These are phyloP conservation scores for Neonothopanus nambi DNA, from an alignment of 1,284 basidiomycete species.

Conservation along the genomic window DNA sequence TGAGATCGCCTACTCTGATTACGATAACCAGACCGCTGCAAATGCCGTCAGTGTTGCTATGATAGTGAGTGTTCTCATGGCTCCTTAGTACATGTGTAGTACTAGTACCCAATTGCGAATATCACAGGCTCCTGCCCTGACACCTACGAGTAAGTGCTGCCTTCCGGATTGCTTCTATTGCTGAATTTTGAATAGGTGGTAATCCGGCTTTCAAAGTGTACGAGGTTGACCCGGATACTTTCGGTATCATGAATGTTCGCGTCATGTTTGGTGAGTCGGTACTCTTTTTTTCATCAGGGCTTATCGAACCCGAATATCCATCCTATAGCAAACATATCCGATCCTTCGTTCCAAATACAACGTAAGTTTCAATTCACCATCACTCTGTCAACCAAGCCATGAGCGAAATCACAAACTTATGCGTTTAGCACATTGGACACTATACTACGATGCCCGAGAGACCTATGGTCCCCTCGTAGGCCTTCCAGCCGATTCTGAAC, in stretches of 20 bases:
- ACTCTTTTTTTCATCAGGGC: neutral
- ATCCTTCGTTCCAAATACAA: slow-evolving; percentile 36
- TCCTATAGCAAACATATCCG: slow-evolving; percentile 36
- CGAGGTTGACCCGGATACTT: slow-evolving; percentile 54
- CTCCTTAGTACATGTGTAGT: neutral
- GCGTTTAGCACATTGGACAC: slow-evolving; percentile 48
- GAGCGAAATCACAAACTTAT: slow-evolving; percentile 1
- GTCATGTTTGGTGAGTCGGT: slow-evolving; percentile 40
- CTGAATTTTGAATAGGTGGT: slow-evolving; percentile 32
- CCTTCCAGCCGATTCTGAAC: slow-evolving; percentile 24
- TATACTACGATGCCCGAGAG: slow-evolving; percentile 57
- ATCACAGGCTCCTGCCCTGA: slow-evolving; percentile 47
- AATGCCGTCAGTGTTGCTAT: slow-evolving; percentile 51
- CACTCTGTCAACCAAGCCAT: neutral
- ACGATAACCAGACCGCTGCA: slow-evolving; percentile 43
- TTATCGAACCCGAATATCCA: neutral
- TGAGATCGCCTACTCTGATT: slow-evolving; percentile 58
- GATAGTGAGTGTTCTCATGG: slow-evolving; percentile 33
- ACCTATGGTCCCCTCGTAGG: slow-evolving; percentile 44
- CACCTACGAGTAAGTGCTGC: slow-evolving; percentile 46
- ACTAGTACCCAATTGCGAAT: too few relatives aligned
- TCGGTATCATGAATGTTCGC: slow-evolving; percentile 49
- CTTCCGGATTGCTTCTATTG: neutral
- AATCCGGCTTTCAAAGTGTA: slow-evolving; percentile 56
- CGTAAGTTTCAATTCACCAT: slow-evolving; percentile 25